Conservation (phyloP, 73 alveolate species). For the Blepharisma japonicum region DNA sequence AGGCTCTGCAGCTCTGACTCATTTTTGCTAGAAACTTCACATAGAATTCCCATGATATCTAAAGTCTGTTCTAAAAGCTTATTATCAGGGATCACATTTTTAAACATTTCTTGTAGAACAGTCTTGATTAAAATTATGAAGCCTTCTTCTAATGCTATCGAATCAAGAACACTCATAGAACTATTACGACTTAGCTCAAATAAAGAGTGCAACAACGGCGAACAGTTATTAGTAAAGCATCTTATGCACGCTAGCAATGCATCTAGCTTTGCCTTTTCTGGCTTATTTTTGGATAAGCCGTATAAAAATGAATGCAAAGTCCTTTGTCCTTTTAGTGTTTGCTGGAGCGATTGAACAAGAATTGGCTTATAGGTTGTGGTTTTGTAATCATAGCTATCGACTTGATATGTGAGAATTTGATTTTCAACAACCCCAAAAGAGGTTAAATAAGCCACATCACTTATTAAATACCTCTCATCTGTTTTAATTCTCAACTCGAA, state of each 20-base stretch:
- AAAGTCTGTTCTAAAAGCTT: constrained; percentile 1
- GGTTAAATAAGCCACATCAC: no score
- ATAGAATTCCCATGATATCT: neutral
- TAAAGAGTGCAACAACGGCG: neutral
- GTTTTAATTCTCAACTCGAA: neutral
- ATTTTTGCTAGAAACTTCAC: neutral
- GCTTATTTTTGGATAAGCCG: neutral
- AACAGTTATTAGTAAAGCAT: neutral
- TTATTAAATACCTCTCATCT: no score
- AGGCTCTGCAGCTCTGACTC: neutral
- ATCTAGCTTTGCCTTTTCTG: neutral
- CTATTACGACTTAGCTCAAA: neutral
- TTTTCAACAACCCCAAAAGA: no score
- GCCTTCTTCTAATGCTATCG: constrained; percentile 12
- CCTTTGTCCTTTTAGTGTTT: neutral
- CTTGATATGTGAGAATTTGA: no score
- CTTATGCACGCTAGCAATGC: neutral
- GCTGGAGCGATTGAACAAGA: constrained; percentile 1
- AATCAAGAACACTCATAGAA: neutral
- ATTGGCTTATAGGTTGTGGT: neutral
- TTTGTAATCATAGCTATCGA: neutral
- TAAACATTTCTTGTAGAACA: neutral
- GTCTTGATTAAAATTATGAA: neutral
- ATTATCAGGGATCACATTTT: neutral
- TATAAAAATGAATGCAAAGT: neutral